Conservation (phyloP, 75 land plant species). For the Pinus tabuliformis region DNA sequence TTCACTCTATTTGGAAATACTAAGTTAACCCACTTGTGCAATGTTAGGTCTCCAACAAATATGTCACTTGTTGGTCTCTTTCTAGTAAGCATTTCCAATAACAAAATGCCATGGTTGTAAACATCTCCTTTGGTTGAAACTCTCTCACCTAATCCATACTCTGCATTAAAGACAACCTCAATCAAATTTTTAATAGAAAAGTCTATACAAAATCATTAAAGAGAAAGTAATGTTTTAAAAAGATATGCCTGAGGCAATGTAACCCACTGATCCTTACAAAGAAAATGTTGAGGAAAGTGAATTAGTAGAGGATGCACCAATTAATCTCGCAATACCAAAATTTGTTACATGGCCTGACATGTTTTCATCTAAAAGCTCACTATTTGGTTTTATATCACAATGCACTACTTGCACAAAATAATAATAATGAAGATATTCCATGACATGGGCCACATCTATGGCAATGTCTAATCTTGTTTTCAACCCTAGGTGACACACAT, state of each 20-base stretch:
- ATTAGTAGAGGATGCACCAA: not conserved
- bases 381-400: conserved; percentile 41
- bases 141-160: not conserved
- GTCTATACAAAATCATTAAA: not conserved
- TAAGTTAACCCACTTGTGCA: not conserved
- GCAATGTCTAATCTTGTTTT: conserved; percentile 11
- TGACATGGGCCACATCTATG: conserved; percentile 22
- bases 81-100: conserved; percentile 4
- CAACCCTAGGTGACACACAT: not conserved
- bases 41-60: not conserved
- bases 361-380: conserved; percentile 35
- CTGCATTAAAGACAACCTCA: not conserved
- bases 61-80: conserved; percentile 4
- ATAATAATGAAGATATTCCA: conserved; percentile 37
- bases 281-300: not conserved
- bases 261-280: conserved; percentile 25
- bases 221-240: not conserved
- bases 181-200: not conserved
- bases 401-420: conserved; percentile 22
- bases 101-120: conserved; percentile 4
- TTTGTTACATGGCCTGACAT: conserved; percentile 27
- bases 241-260: conserved; percentile 38
- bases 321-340: conserved; percentile 27
- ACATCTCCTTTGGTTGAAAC: conserved; percentile 10
- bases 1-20: not conserved